A percentile compares a stretch with the other conserved stretches of the same genome.
Conservation (phyloP, 306 rosid genomes). For the Pyrus bretschneideri region DNA sequence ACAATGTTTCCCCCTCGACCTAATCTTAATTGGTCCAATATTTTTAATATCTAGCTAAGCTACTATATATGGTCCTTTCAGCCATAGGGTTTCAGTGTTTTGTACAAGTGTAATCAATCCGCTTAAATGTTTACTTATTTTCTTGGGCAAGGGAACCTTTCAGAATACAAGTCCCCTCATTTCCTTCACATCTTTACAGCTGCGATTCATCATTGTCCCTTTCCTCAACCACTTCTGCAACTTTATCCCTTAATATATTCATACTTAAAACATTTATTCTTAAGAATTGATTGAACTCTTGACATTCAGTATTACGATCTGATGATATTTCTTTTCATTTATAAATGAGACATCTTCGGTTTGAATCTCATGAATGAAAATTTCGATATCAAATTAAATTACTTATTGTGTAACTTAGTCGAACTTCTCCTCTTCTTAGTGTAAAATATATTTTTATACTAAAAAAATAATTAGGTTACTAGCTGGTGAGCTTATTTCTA, state of each 20-base stretch:
- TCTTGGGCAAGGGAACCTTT: background rate
- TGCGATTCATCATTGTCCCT: conserved; percentile 11
- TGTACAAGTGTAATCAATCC: background rate
- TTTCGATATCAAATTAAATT: no score
- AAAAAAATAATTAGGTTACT: no score
- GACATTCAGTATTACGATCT: accelerated
- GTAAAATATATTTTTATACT: no score
- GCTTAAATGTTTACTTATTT: conserved; percentile 1
- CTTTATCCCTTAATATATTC: background rate
- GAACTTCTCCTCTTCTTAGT: accelerated
- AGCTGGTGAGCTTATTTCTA: no score
- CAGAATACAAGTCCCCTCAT: background rate
- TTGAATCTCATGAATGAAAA: accelerated
- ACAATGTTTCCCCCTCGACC: background rate
- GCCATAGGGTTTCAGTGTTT: background rate
- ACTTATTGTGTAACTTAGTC: accelerated
- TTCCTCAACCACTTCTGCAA: background rate
- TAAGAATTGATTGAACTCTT: background rate
- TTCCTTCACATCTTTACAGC: conserved; percentile 19
- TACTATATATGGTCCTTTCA: background rate
- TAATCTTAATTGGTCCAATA: background rate
- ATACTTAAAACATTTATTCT: background rate
- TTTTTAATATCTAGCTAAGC: background rate
- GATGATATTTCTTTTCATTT: accelerated
- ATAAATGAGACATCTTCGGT: accelerated